Evolutionary conservation across 176 grass and related monocot species (phyloP).

Genomic region (Oryza longistaminata): DNA sequence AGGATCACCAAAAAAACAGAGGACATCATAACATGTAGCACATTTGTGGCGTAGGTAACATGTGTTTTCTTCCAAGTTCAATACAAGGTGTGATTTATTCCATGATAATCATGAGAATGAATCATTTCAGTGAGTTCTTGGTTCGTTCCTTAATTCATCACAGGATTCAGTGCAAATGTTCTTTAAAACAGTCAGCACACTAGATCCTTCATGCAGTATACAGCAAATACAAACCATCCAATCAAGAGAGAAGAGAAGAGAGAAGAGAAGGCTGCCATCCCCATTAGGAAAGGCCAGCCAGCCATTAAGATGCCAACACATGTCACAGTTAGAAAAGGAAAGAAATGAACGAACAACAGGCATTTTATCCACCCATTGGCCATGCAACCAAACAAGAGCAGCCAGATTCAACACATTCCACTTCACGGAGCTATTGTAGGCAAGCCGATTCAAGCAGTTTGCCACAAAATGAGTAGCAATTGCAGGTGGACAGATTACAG

Average conservation of each 20-base stretch:
- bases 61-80: background rate
- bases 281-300: constrained; percentile 81
- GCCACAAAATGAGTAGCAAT: constrained; percentile 83
- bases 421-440: constrained; percentile 49
- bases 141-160: background rate
- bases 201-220: constrained; percentile 68
- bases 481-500: constrained; percentile 92
- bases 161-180: background rate
- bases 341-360: constrained; percentile 60
- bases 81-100: background rate
- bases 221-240: constrained; percentile 74
- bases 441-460: constrained; percentile 69
- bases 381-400: constrained; percentile 67
- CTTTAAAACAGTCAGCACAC: constrained; percentile 47
- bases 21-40: background rate
- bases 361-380: constrained; percentile 71
- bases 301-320: constrained; percentile 72
- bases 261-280: constrained; percentile 71
- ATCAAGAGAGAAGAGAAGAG: constrained; percentile 75
- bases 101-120: constrained; percentile 12
- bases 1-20: background rate
- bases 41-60: background rate
- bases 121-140: background rate
- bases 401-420: constrained; percentile 77
- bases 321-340: constrained; percentile 58